Evolutionary conservation across 2,329 filamentous ascomycete species (phyloP).

Genomic region (Aureobasidium sp.): DNA sequence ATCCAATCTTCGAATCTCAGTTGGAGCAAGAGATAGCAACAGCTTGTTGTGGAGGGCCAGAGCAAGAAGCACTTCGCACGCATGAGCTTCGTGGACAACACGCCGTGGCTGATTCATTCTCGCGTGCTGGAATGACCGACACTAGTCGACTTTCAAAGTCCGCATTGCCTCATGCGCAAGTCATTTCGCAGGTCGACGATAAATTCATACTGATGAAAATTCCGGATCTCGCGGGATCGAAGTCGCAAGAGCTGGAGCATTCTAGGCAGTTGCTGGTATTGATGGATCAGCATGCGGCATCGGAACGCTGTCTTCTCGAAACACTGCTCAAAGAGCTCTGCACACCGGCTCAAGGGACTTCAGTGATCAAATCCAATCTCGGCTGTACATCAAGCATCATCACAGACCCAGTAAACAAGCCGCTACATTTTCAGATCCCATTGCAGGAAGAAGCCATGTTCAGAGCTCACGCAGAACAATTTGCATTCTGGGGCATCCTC

Average conservation of each 20-base stretch:
- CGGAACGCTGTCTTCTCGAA: slow-evolving; percentile 80
- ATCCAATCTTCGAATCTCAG: slow-evolving; percentile 61
- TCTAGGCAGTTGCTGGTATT: slow-evolving; percentile 51
- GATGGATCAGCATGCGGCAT: slow-evolving; percentile 90
- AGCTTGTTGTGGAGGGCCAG: not conserved
- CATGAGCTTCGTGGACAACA: not conserved
- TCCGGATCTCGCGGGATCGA: slow-evolving; percentile 12
- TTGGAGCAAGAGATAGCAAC: slow-evolving; percentile 27
- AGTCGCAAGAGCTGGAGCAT: not conserved
- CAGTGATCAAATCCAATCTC: slow-evolving; percentile 26
- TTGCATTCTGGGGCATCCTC: slow-evolving; percentile 67
- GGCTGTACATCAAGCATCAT: slow-evolving; percentile 27
- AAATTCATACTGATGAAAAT: slow-evolving; percentile 79
- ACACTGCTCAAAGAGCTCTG: slow-evolving; percentile 56
- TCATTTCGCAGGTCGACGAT: slow-evolving; percentile 76
- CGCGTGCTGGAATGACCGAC: slow-evolving; percentile 13
- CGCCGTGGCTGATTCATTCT: slow-evolving; percentile 15
- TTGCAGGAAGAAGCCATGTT: slow-evolving; percentile 56
- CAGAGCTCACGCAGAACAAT: slow-evolving; percentile 45
- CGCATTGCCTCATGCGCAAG: slow-evolving; percentile 51
- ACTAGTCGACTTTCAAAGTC: slow-evolving; percentile 51
- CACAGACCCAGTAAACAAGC: slow-evolving; percentile 37
- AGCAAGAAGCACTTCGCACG: not conserved
- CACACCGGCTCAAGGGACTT: slow-evolving; percentile 20
- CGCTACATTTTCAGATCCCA: slow-evolving; percentile 60